phyloP scores from a whole-genome alignment of 805 yeast species.

The Candida boidinii region DNA sequence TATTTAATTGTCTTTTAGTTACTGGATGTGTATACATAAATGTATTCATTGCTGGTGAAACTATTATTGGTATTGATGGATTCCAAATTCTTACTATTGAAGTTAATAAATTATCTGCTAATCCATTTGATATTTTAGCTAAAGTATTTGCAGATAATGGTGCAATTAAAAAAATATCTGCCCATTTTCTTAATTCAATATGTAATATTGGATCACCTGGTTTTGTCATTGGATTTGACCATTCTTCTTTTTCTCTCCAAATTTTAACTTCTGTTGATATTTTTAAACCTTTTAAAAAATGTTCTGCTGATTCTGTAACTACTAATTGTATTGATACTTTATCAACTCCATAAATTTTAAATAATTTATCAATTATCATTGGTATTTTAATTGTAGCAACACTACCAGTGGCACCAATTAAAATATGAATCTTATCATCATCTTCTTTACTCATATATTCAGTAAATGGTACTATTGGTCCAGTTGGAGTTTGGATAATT shows the following conservation, averaged over 20 bases:
- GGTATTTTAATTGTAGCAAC: constrained; percentile 96
- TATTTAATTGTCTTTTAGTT: constrained; percentile 44
- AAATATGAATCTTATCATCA: constrained; percentile 79
- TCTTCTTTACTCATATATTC: constrained; percentile 65
- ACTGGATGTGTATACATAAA: constrained; percentile 49
- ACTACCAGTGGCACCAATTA: constrained; percentile 91
- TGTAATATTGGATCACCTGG: constrained; percentile 94
- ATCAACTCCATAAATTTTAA: constrained; percentile 66
- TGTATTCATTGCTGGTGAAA: constrained; percentile 57
- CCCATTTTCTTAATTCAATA: constrained; percentile 54
- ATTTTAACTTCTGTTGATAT: constrained; percentile 63
- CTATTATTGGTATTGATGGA: constrained; percentile 44
- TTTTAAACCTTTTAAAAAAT: constrained; percentile 53
- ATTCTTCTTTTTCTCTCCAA: constrained; percentile 93
- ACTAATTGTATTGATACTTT: constrained; percentile 78
- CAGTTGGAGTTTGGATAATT: constrained; percentile 45
- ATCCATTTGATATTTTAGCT: constrained; percentile 46
- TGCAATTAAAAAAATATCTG: constrained; percentile 46
- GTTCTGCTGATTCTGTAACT: constrained; percentile 78
- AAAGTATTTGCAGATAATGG: constrained; percentile 53
- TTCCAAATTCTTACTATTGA: constrained; percentile 57
- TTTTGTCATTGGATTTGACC: constrained; percentile 49
- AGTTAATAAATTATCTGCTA: constrained; percentile 50
- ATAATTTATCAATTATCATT: constrained; percentile 75
- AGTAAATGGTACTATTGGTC: constrained; percentile 68